Conservation (phyloP, 2,329 filamentous ascomycete genomes). For the Diaporthe citrichinensis region DNA sequence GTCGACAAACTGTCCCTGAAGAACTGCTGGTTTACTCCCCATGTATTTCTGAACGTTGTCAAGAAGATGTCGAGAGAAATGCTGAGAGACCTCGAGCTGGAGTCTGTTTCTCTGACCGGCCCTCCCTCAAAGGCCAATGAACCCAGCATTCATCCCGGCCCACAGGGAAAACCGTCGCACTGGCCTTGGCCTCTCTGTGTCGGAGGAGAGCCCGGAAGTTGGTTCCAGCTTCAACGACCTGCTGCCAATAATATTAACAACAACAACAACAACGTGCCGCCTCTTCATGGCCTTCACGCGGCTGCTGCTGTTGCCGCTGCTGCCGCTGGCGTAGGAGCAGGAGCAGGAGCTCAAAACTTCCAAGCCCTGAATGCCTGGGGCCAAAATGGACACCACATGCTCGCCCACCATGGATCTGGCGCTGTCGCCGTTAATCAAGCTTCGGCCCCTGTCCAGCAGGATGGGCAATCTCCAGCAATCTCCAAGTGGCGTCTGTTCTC, state of each 20-base stretch:
- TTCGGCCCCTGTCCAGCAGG: conserved; percentile 3
- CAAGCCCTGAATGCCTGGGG: neutral
- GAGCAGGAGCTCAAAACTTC: neutral
- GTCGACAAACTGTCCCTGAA: conserved; percentile 73
- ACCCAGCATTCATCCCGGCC: conserved; percentile 35
- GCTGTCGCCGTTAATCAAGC: conserved; percentile 7
- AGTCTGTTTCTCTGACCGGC: conserved; percentile 76
- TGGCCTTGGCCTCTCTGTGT: conserved; percentile 45
- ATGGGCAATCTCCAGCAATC: neutral
- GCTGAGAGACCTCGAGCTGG: conserved; percentile 69
- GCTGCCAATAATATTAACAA: neutral
- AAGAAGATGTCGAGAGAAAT: conserved; percentile 59
- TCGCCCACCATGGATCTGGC: conserved; percentile 14
- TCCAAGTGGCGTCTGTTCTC: conserved; percentile 51
- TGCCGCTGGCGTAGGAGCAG: neutral
- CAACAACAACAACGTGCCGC: neutral
- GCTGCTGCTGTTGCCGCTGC: neutral
- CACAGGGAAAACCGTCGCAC: conserved; percentile 18
- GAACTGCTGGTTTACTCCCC: conserved; percentile 78
- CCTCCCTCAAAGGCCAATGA: conserved; percentile 49
- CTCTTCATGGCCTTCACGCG: neutral
- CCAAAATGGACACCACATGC: neutral
- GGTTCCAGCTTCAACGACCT: conserved; percentile 38
- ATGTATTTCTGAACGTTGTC: conserved; percentile 67
- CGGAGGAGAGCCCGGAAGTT: conserved; percentile 38